Conservation (phyloP, 2,329 filamentous ascomycete species). For the Emmonsiellopsis sp. region DNA sequence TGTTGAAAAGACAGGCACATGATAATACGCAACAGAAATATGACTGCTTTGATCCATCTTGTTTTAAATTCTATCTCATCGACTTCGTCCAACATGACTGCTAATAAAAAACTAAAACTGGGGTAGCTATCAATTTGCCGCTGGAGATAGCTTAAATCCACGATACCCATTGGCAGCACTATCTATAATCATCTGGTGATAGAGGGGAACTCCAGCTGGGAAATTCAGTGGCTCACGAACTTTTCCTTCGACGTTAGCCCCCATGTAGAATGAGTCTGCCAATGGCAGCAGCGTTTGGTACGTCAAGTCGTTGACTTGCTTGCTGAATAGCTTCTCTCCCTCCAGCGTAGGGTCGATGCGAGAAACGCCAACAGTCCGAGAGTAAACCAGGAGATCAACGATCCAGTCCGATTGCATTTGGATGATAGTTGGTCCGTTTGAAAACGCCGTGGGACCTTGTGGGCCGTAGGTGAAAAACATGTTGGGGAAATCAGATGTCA, state of each 20-base stretch:
- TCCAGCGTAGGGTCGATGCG: neutral
- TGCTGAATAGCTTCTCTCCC: neutral
- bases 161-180: too few relatives aligned
- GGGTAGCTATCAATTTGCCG: too few relatives aligned
- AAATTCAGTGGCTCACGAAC: neutral
- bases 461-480: conserved; percentile 42
- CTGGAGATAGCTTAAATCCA: too few relatives aligned
- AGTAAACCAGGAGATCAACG: neutral
- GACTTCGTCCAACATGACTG: too few relatives aligned
- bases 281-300: neutral
- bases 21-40: too few relatives aligned
- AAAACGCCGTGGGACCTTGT: conserved; percentile 40
- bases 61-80: too few relatives aligned
- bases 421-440: neutral
- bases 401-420: neutral
- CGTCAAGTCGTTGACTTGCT: neutral
- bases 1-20: too few relatives aligned
- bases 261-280: neutral
- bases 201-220: neutral
- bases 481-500: conserved; percentile 31
- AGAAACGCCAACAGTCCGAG: neutral
- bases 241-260: neutral
- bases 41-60: too few relatives aligned
- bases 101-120: too few relatives aligned
- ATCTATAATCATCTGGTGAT: neutral